Percentiles rank a stretch among this genome's conserved stretches.
Evolutionary conservation across 2,329 filamentous ascomycete species (phyloP).

Genomic region (Thyridium curvatum): DNA sequence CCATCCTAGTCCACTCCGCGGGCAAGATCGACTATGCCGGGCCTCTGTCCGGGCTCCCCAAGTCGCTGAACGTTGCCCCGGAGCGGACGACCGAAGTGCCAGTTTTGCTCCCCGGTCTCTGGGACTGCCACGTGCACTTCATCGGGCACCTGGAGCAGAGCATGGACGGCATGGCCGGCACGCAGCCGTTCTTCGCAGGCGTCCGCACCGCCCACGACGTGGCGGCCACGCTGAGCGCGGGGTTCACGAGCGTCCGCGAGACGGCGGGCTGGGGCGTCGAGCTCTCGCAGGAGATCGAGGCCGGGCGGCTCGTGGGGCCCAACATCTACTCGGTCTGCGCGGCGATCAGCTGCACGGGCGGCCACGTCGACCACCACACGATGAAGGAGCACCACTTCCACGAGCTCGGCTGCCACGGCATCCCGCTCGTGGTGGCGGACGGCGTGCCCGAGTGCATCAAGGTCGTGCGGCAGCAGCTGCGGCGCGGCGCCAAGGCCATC

Average conservation of each 20-base stretch:
- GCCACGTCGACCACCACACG: neutral
- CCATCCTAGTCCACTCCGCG: neutral
- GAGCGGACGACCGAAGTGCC: neutral
- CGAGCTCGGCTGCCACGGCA: neutral
- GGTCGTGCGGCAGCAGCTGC: neutral
- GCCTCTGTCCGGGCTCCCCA: neutral
- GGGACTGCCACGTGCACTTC: conserved; percentile 2
- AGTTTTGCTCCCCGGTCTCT: neutral
- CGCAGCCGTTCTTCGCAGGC: neutral
- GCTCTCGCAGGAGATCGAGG: neutral
- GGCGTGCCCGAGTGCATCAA: neutral
- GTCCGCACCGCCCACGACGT: neutral
- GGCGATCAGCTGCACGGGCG: neutral
- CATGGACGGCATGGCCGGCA: conserved; percentile 7
- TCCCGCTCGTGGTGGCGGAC: neutral
- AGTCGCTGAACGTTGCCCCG: neutral
- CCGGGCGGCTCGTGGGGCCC: neutral
- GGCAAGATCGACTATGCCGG: conserved; percentile 1
- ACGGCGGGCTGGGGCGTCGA: neutral
- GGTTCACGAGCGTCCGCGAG: conserved; percentile 1
- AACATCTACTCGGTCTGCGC: neutral
- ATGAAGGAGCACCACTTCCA: neutral
- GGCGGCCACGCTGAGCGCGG: neutral
- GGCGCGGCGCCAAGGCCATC: neutral
- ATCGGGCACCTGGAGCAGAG: conserved; percentile 1